Evolutionary conservation across 345 rosid species (phyloP).

Genomic region (Lepidium sativum): DNA sequence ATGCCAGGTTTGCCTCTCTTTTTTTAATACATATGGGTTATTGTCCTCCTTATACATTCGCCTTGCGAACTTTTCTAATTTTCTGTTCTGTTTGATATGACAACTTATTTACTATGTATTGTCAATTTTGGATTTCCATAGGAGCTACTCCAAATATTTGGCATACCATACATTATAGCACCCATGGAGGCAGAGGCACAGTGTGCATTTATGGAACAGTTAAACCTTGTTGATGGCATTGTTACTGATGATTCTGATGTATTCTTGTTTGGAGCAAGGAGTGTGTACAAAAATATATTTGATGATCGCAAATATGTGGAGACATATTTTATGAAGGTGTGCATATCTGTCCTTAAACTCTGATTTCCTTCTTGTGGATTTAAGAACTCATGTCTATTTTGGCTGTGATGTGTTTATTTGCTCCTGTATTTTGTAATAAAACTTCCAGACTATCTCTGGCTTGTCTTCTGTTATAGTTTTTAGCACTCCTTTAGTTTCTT

Average conservation of each 20-base stretch:
- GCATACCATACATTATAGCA: constrained; percentile 90
- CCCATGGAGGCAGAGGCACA: constrained; percentile 99
- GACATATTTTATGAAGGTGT: constrained; percentile 86
- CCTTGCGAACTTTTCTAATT: not conserved
- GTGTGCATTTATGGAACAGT: constrained; percentile 85
- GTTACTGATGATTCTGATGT: constrained; percentile 98
- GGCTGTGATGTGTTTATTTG: not conserved
- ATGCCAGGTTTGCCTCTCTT: constrained; percentile 56
- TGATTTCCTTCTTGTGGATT: not conserved
- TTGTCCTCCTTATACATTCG: not conserved
- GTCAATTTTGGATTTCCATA: constrained; percentile 22
- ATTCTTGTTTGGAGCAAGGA: constrained; percentile 81
- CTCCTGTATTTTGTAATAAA: not conserved
- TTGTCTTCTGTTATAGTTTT: not conserved
- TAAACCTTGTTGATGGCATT: constrained; percentile 86
- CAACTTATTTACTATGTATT: not conserved
- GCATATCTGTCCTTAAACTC: not conserved
- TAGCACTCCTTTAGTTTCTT: not conserved
- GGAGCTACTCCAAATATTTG: constrained; percentile 98
- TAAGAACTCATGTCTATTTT: not conserved
- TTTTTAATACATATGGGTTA: not conserved
- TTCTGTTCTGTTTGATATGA: not conserved
- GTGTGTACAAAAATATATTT: constrained; percentile 91
- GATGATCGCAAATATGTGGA: constrained; percentile 98
- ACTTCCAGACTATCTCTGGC: not conserved